Base-by-base conservation (phyloP, 371 early-diverging fungal genomes). In the Mucor plumbeus region DNA sequence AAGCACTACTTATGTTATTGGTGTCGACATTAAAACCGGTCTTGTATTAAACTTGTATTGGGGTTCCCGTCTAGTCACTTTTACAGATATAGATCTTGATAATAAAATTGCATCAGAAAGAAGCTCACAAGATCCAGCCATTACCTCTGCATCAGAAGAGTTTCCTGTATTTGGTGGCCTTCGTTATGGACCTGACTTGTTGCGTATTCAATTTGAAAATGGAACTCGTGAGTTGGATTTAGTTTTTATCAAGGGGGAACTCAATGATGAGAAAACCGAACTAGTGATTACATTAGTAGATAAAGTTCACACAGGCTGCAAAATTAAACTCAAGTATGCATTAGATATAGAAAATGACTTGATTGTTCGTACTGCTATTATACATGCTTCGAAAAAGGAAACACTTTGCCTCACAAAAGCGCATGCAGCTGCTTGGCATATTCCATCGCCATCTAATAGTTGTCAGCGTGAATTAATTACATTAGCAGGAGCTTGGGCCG, bases 151-250 rank as follows among this genome's bases (percentile, higher is more conserved):
- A 0, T n/a, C 58, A 7, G 82, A 81, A 64, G 82, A 79, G 55
- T 69, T 68, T 14, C 82, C 82, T 19, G 72, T 63, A 0, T 81
- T 78, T 71, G 82, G 82, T 31, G 82, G 82, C 1, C 62, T 81
- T 38, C 68, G 82, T 0, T 81, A 71, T 61, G 75, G 79, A 4
- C 68, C 72, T 13, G 69, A 65, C 31, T 64, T 63, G 3, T 59
- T 81, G 10, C 70, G 75, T 31, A 69, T 61, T 6, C 63, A 68
- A 9, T 64, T 81, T 34, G 58, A 70, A 14, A 67, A 78, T 48
- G 70, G 70, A 3, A 72, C 74, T 9, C 76, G 77, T 0, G 82
- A 79, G 44, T 38, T 79, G 0, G 74, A 79, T 13, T 44, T 79
- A 34, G 31, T 61, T 3, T 77, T 58, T 44, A 43, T 31, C 15